Percentiles rank a stretch among this genome's conserved stretches.
Evolutionary conservation across 2,329 filamentous ascomycete species (phyloP).

Genomic region (Aureobasidium vineae): DNA sequence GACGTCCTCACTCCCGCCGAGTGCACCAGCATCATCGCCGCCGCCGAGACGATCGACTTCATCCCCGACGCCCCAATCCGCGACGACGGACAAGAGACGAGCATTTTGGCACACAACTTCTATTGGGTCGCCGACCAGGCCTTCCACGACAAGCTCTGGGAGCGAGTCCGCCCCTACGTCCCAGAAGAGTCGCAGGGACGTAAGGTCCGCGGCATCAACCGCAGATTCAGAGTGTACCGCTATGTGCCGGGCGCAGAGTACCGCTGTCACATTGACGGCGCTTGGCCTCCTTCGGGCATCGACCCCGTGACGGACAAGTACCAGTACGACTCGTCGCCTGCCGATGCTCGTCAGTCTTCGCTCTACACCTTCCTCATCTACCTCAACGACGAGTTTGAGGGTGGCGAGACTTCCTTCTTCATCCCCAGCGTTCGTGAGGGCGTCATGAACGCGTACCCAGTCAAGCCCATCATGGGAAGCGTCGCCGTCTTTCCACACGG

Average conservation of each 20-base stretch:
- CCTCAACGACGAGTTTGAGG: constrained; percentile 69
- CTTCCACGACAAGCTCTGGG: constrained; percentile 64
- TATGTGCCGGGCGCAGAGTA: constrained; percentile 73
- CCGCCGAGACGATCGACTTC: constrained; percentile 64
- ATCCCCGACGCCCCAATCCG: constrained; percentile 66
- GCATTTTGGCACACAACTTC: constrained; percentile 69
- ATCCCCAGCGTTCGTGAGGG: constrained; percentile 63
- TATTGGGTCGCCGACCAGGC: constrained; percentile 67
- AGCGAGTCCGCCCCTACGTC: constrained; percentile 58
- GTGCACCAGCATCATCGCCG: constrained; percentile 65
- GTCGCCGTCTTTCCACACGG: constrained; percentile 70
- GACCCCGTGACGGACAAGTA: constrained; percentile 56
- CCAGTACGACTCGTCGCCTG: constrained; percentile 64
- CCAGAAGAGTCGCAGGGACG: constrained; percentile 57
- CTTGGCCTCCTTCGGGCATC: constrained; percentile 70
- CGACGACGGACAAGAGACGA: constrained; percentile 61
- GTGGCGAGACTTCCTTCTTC: constrained; percentile 70
- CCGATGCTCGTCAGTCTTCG: constrained; percentile 60
- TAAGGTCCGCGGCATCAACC: constrained; percentile 61
- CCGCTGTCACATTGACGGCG: constrained; percentile 67
- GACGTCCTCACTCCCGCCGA: constrained; percentile 61
- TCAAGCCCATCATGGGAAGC: constrained; percentile 66
- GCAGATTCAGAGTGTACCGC: constrained; percentile 68
- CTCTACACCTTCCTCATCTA: constrained; percentile 69
- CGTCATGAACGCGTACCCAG: constrained; percentile 65